phyloP scores from a whole-genome alignment of 352 stramenopile genomes.

The Phytophthora ramorum region DNA sequence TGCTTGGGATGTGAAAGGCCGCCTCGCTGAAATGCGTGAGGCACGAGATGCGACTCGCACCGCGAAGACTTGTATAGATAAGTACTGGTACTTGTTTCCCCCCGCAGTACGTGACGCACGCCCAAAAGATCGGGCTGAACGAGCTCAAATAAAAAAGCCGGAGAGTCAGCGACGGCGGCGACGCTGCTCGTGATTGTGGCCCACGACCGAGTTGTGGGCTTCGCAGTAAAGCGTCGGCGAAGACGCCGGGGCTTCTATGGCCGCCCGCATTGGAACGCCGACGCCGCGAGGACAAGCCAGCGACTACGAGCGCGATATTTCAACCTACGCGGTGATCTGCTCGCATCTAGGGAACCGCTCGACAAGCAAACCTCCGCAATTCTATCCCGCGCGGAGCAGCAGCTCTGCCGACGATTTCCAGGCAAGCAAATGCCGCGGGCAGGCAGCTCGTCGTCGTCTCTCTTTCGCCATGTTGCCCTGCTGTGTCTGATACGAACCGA shows the following conservation, averaged over 20 bases:
- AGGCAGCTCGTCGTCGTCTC: slow-evolving; percentile 16
- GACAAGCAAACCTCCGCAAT: not conserved
- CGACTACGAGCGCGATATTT: not conserved
- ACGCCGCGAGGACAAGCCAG: slow-evolving; percentile 19
- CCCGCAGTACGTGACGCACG: not conserved
- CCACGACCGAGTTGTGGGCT: not conserved
- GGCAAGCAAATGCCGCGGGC: not conserved
- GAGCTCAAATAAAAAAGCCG: slow-evolving; percentile 24
- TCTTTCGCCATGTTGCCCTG: slow-evolving; percentile 27
- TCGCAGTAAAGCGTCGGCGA: slow-evolving; percentile 8
- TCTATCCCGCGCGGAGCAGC: slow-evolving; percentile 18
- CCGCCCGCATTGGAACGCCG: slow-evolving; percentile 24
- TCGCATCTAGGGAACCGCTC: no score
- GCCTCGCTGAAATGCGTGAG: not conserved
- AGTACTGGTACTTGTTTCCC: no score
- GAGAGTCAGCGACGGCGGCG: slow-evolving; percentile 11
- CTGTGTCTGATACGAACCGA: slow-evolving; percentile 30
- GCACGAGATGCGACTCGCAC: no score
- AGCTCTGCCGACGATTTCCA: slow-evolving; percentile 9
- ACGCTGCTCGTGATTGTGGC: not conserved
- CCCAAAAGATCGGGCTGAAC: slow-evolving; percentile 2
- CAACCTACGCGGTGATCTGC: not conserved
- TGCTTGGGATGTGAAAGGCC: slow-evolving; percentile 7
- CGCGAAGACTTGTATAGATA: not conserved
- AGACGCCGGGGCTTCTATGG: slow-evolving; percentile 16